Base-by-base conservation (phyloP, 805 yeast genomes). In the Tetrapisispora fleetii region DNA sequence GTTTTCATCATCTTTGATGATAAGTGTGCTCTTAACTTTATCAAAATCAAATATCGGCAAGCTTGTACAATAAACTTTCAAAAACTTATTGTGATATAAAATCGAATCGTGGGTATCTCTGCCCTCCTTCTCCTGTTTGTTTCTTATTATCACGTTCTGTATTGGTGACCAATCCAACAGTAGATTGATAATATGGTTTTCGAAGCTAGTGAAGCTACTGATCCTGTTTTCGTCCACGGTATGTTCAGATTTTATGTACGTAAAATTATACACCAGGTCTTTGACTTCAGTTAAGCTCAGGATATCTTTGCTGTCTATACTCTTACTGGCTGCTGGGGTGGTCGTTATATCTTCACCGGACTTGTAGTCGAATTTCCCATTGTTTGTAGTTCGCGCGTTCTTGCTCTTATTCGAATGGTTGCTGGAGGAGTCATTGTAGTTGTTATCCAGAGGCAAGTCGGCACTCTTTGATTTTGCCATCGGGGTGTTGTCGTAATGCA, bases 11-110 rank as follows among this genome's bases (percentile, higher is more conserved):
- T 40, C 36, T 17, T 28, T 21, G n/a, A 28, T 40, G 27, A 4
- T 21, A 28, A 40, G 14, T 18, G 37, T 19, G 3, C 32, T n/a
- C 4, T 42, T 42, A 7, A 32, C 32, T 16, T 21, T 21, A 33
- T 33, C 33, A 17, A 14, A 32, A 32, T 33, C 45, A 16, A 76
- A 61, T 46, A 78, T 64, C 0, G 93, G 91, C 37, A 81, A 57
- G 14, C 77, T 74, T 38, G 73, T 72, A 53, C 87, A 78, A 54
- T 76, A 79, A 1, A 82, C 68, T 54, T 81, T 76, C 46, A 85
- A 65, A 33, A 78, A 77, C 32, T 79, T 75, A 56, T 81, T 79
- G 63, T 78, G 80, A 63, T 73, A 85, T 8, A 82, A 65, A 2
- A 39, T 38, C 8, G 28, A 8, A 19, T 38, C 24, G 8, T 21